A percentile compares a stretch with the other conserved stretches of the same genome.
Evolutionary conservation across 1,284 basidiomycete species (phyloP).

Genomic region (Tylopilus sp.): DNA sequence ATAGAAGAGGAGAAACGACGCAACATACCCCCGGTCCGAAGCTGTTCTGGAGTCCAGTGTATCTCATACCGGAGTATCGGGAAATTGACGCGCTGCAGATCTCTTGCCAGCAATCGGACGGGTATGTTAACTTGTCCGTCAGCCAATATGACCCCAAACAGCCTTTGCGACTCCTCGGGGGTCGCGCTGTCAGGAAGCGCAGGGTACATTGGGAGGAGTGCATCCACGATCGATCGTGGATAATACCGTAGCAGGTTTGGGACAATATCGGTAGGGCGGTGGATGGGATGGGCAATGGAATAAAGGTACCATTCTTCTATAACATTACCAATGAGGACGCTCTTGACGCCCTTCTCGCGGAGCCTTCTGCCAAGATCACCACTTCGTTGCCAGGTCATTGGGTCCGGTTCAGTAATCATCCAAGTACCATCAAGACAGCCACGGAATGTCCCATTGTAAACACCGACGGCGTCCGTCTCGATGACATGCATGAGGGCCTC

Average conservation of each 20-base stretch:
- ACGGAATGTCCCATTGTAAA: slow-evolving; percentile 59
- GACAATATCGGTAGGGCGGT: slow-evolving; percentile 45
- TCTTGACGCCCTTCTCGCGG: slow-evolving; percentile 54
- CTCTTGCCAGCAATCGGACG: slow-evolving; percentile 44
- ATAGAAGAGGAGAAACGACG: neutral
- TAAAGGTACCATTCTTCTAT: slow-evolving; percentile 76
- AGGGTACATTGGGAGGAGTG: slow-evolving; percentile 45
- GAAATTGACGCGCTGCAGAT: slow-evolving; percentile 39
- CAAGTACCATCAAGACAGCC: slow-evolving; percentile 56
- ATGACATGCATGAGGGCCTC: slow-evolving; percentile 55
- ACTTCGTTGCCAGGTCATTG: slow-evolving; percentile 64
- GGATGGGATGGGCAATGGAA: slow-evolving; percentile 59
- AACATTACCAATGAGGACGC: slow-evolving; percentile 61
- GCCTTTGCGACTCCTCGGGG: slow-evolving; percentile 5
- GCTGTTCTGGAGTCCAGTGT: slow-evolving; percentile 57
- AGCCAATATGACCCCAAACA: slow-evolving; percentile 52
- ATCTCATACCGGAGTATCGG: slow-evolving; percentile 13
- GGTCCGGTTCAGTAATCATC: slow-evolving; percentile 47
- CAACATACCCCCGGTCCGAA: slow-evolving; percentile 46
- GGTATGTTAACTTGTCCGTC: slow-evolving; percentile 16
- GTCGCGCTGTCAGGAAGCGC: slow-evolving; percentile 33
- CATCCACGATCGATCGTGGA: slow-evolving; percentile 43
- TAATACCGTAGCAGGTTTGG: slow-evolving; percentile 63
- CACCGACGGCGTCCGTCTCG: slow-evolving; percentile 46
- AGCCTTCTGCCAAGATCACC: slow-evolving; percentile 55